phyloP scores from a whole-genome alignment of 257 asterid species.

The Solanum lycopersicoides region DNA sequence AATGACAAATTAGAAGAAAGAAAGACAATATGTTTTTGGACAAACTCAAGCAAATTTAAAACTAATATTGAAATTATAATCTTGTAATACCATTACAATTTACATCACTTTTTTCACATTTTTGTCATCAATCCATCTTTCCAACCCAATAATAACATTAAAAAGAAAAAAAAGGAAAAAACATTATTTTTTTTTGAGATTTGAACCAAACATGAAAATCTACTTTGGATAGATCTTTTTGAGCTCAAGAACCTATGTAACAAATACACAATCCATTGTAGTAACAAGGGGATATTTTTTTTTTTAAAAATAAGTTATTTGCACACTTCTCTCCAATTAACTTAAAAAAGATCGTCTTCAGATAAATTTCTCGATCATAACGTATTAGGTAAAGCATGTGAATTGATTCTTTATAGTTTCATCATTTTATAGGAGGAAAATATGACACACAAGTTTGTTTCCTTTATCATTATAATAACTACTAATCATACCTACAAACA shows the following conservation, averaged over 20 bases:
- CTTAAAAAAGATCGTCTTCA: neutral
- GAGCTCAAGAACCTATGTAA: neutral
- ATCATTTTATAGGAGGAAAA: neutral
- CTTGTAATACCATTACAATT: neutral
- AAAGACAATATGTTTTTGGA: neutral
- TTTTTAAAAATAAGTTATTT: neutral
- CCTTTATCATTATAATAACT: neutral
- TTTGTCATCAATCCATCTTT: neutral
- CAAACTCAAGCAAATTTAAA: neutral
- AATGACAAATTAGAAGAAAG: neutral
- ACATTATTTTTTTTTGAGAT: neutral
- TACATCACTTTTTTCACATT: neutral
- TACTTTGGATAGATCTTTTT: neutral
- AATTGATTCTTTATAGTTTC: neutral
- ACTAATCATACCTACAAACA: conserved; percentile 2
- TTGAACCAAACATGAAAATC: neutral
- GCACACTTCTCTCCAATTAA: neutral
- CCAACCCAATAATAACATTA: neutral
- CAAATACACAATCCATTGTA: neutral
- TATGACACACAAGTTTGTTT: neutral
- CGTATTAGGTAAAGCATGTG: neutral
- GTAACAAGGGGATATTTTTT: too few species aligned
- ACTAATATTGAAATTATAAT: neutral
- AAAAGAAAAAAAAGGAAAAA: neutral
- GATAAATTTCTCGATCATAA: neutral